Evolutionary conservation across 2,329 filamentous ascomycete species (phyloP), one percentile per base, ranked within the genome.

Genomic region (Fusarium sp.): DNA sequence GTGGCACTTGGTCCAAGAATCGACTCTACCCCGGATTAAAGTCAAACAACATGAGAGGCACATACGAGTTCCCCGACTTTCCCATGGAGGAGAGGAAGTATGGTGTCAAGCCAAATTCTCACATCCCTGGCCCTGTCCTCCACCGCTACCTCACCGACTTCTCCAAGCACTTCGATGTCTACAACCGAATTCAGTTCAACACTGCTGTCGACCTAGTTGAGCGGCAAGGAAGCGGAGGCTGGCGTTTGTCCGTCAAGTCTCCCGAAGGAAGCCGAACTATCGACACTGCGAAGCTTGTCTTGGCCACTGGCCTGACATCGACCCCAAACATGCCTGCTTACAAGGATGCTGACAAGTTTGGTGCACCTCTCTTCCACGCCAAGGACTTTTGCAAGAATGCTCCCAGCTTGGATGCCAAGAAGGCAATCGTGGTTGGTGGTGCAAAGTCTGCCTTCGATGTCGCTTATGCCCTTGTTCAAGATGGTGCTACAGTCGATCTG

Each of bases 31-130:
- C 88, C 0, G 89, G 88, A 3, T 84, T 93, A 52, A 90, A 89
- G 68, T 88, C 89, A 4, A 93, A 93, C 81, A 93, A 93, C 73
- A 84, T 92, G 78, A 79, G 88, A 9, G 91, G 91, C 23, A 88
- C 88, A 1, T 92, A 91, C 75, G 91, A 93, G 77, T 92, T 87
- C 71, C 87, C 87, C 8, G 91, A 92, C 71, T 92, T 91, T 67
- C 89, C 90, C 6, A 91, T 93, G 89, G 79, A 82, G 10, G 80
- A 82, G 32, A 83, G 83, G 3, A 83, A 79, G 0, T 89, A 87
- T 70, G 83, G 81, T 2, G 78, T 86, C 16, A 78, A 79, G 37
- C 68, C 77, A 4, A 73, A 75, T 9, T 56, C 72, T 16, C 82
- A 85, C 45, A 84, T 86, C 8, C 82, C 84, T 0, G 84, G 80